Base-by-base conservation (phyloP, 352 stramenopile species). In the Elongisporangium undulatum region DNA sequence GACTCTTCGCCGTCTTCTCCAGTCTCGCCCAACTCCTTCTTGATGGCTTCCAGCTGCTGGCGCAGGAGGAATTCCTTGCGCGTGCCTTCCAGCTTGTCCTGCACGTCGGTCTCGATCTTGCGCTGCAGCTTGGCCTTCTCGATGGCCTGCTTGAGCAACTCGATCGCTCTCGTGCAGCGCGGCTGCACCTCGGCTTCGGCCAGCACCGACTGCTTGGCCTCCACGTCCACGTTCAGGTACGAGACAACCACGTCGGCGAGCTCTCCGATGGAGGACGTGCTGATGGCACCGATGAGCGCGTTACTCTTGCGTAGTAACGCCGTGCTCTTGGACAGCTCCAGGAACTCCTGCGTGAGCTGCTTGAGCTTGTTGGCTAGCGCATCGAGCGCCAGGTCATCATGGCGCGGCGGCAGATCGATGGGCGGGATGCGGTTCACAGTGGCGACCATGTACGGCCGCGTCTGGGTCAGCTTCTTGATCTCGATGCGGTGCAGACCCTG, bases 41-140 rank as follows among this genome's bases (percentile, higher is more conserved):
- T 99, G 68, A 99, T 99, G 0, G 85, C 96, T 69, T 99, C 99
- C 4, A 99, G 79, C 70, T 99, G 97, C 72, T 99, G 96, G n/a
- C 82, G 94, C 2, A 99, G 71, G 51, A 99, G 89, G 61, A 99
- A 99, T 53, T 98, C 79, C 54, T 87, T 87, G 0, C 81, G 69
- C 7, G 78, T 82, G 1, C 75, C 81, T 52, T 90, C 79, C 34
- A 90, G 61, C 41, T 91, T 89, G 61, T 84, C 75, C 59, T 87
- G 79, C 23, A 89, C 77, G 12, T 89, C 74, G 49, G 62, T 89
- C 41, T 87, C 75, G 62, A 91, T 91, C 52, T 87, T 89, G 45
- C 77, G 75, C 49, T 87, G 79, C 53, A 91, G 65, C 55, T 65
- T 72, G 10, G 71, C 66, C 59, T 86, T 87, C 56, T 89, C 77